phyloP scores from a whole-genome alignment of 78 protist genomes.

The Dictyostelium capitatum region DNA sequence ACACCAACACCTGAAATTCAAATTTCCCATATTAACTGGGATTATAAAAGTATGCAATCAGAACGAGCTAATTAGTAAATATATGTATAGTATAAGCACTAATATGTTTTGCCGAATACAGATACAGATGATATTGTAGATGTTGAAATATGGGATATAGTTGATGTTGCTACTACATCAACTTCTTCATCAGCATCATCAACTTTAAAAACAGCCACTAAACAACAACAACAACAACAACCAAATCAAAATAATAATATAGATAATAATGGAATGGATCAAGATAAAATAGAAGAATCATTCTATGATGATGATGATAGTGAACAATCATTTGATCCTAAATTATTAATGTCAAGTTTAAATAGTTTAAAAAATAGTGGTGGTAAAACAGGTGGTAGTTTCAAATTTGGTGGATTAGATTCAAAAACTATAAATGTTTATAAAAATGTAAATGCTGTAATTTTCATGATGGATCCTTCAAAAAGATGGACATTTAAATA shows the following conservation, averaged over 20 bases:
- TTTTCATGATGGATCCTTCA: slow-evolving; percentile 73
- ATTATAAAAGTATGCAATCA: slow-evolving; percentile 64
- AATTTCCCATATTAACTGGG: slow-evolving; percentile 79
- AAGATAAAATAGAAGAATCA: neutral
- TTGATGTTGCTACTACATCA: slow-evolving; percentile 46
- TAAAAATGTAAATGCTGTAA: slow-evolving; percentile 50
- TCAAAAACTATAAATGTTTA: slow-evolving; percentile 62
- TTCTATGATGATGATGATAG: neutral
- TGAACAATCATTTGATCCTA: neutral
- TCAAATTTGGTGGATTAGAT: slow-evolving; percentile 53
- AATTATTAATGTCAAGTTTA: neutral
- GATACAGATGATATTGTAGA: slow-evolving; percentile 79
- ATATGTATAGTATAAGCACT: neutral
- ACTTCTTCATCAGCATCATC: neutral
- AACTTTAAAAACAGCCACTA: neutral
- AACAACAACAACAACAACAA: slow-evolving; percentile 24
- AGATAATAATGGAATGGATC: neutral
- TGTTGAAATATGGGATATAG: slow-evolving; percentile 85
- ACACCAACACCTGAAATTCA: slow-evolving; percentile 77
- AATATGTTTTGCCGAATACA: no score
- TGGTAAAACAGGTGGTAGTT: slow-evolving; percentile 45
- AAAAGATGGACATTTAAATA: slow-evolving; percentile 73
- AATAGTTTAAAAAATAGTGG: neutral
- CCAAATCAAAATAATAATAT: neutral
- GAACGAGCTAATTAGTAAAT: no score